Evolutionary conservation across 768 basidiomycete genomes (phyloP).

Genomic region (Leccinum barrowsii): DNA sequence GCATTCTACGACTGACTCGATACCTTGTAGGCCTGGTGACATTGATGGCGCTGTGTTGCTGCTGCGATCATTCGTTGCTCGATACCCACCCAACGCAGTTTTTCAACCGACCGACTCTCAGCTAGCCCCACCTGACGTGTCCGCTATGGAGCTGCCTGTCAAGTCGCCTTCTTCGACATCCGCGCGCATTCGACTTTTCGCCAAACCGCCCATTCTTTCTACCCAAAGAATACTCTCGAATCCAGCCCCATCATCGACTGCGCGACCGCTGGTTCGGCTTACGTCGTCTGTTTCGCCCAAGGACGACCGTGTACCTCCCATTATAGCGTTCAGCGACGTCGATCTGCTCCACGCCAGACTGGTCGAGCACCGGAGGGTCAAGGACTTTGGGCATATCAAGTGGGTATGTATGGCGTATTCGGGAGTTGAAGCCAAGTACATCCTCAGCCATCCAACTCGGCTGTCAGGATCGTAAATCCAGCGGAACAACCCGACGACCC

Average conservation of each 20-base stretch:
- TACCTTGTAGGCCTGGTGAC: slow-evolving; percentile 41
- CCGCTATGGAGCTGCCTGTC: not conserved
- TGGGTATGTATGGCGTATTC: slow-evolving; percentile 74
- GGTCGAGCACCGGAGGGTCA: slow-evolving; percentile 38
- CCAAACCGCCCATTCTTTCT: slow-evolving; percentile 50
- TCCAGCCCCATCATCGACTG: slow-evolving; percentile 3
- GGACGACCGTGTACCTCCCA: slow-evolving; percentile 79
- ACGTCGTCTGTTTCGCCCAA: slow-evolving; percentile 53
- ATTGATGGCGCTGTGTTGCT: slow-evolving; percentile 51
- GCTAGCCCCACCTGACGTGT: not conserved
- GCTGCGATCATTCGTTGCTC: slow-evolving; percentile 57
- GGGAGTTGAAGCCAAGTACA: slow-evolving; percentile 23
- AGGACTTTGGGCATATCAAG: slow-evolving; percentile 64
- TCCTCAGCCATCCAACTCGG: slow-evolving; percentile 53
- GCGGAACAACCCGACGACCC: slow-evolving; percentile 38
- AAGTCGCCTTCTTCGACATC: slow-evolving; percentile 3
- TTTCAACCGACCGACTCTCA: slow-evolving; percentile 30
- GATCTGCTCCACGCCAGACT: slow-evolving; percentile 75
- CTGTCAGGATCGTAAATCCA: slow-evolving; percentile 72
- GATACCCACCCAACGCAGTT: slow-evolving; percentile 60
- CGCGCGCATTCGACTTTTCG: slow-evolving; percentile 17
- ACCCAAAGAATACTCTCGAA: slow-evolving; percentile 51
- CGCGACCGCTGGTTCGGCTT: slow-evolving; percentile 69
- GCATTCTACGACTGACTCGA: not conserved
- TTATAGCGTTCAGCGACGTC: slow-evolving; percentile 72